phyloP scores from a whole-genome alignment of 164 flowering plant genomes.

The Houttuynia cordata region DNA sequence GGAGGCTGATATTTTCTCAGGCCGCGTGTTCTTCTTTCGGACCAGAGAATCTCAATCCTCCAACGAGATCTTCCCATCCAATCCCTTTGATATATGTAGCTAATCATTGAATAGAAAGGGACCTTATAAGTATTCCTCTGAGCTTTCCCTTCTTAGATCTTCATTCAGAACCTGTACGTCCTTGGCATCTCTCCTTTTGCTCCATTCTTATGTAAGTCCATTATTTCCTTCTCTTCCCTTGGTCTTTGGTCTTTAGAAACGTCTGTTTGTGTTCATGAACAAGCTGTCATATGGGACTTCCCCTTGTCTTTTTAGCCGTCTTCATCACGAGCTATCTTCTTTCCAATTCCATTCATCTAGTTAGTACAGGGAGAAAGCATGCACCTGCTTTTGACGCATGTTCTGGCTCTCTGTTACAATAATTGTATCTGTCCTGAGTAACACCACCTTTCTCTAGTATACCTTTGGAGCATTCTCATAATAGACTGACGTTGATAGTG shows the following conservation, averaged over 20 bases:
- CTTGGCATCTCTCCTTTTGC: neutral
- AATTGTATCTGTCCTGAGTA: too few relatives aligned
- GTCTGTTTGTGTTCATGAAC: neutral
- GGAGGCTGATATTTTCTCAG: neutral
- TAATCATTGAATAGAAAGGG: neutral
- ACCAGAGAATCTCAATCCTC: slow-evolving; percentile 4
- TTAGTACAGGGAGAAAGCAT: too few relatives aligned
- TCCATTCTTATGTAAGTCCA: neutral
- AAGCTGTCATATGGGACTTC: too few relatives aligned
- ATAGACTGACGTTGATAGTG: too few relatives aligned
- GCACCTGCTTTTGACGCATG: too few relatives aligned
- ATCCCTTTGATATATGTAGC: neutral
- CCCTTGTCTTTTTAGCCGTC: too few relatives aligned
- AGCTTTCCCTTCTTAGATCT: neutral
- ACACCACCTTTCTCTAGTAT: too few relatives aligned
- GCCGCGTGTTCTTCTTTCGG: slow-evolving; percentile 1
- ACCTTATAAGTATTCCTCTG: neutral
- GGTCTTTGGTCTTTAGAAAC: neutral
- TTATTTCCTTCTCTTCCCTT: neutral
- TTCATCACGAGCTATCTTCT: too few relatives aligned
- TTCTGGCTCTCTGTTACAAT: too few relatives aligned
- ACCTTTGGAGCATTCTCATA: too few relatives aligned
- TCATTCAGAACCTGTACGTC: neutral
- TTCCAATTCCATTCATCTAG: too few relatives aligned
- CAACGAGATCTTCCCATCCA: neutral